Percentiles rank a stretch among this genome's conserved stretches.
Evolutionary conservation across 495 filamentous ascomycete species (phyloP).

Genomic region (Astrocystis sublimbata): DNA sequence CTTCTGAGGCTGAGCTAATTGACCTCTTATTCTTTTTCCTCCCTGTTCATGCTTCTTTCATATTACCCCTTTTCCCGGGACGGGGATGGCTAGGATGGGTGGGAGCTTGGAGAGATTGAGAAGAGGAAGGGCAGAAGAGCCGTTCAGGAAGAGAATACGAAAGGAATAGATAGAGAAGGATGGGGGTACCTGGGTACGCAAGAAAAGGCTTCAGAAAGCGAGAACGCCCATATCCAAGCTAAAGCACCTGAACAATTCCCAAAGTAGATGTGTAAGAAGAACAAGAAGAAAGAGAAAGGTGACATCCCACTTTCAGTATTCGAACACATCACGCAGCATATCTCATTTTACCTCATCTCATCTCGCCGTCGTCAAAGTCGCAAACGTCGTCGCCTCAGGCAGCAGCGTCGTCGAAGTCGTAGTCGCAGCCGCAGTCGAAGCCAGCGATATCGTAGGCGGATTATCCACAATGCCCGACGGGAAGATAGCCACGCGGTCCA

Average conservation of each 20-base stretch:
- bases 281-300: too few relatives aligned
- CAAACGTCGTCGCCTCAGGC: not conserved
- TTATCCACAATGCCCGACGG: not conserved
- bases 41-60: too few relatives aligned
- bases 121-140: not conserved
- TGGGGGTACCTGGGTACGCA: not conserved
- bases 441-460: not conserved
- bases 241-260: too few relatives aligned
- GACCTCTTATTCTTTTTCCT: too few relatives aligned
- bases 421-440: not conserved
- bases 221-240: too few relatives aligned
- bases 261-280: too few relatives aligned
- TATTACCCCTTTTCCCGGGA: too few relatives aligned
- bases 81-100: not conserved
- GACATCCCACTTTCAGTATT: too few relatives aligned
- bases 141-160: not conserved
- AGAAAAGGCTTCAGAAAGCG: not conserved
- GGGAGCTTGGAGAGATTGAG: not conserved
- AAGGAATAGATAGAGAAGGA: not conserved
- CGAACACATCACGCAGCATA: not conserved
- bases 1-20: too few relatives aligned
- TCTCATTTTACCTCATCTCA: too few relatives aligned
- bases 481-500: slow-evolving; percentile 14
- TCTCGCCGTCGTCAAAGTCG: not conserved
- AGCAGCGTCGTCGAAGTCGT: slow-evolving; percentile 3